A percentile compares a stretch with the other conserved stretches of the same genome.
Evolutionary conservation across 1,284 basidiomycete species (phyloP).

Genomic region (Bjerkandera adusta): DNA sequence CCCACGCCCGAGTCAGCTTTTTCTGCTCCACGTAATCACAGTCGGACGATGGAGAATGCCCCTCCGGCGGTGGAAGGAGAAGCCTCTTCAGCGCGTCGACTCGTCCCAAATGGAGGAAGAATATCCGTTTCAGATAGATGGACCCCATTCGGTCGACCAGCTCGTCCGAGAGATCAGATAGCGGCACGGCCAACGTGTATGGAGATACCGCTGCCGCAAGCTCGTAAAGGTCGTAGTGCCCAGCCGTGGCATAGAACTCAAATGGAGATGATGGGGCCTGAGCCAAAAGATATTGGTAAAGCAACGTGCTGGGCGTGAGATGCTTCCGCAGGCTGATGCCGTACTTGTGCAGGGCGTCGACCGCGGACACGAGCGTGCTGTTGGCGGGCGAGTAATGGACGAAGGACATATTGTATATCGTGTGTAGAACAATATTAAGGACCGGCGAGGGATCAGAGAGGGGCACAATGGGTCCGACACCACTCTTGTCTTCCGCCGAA

Average conservation of each 20-base stretch:
- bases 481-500: constrained; percentile 16
- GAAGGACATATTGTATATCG: constrained; percentile 31
- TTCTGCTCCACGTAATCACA: constrained; percentile 40
- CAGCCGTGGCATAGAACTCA: constrained; percentile 35
- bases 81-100: constrained; percentile 38
- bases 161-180: constrained; percentile 33
- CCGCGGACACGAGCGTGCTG: constrained; percentile 30
- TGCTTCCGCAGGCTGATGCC: constrained; percentile 27
- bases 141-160: constrained; percentile 34
- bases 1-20: constrained; percentile 39
- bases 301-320: constrained; percentile 25
- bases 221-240: constrained; percentile 31
- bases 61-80: constrained; percentile 35
- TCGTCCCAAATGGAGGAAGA: constrained; percentile 41
- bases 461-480: constrained; percentile 30
- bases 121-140: constrained; percentile 36
- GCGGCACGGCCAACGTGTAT: constrained; percentile 33
- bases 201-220: constrained; percentile 36
- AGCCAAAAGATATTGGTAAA: constrained; percentile 32
- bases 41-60: constrained; percentile 32
- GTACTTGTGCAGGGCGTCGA: constrained; percentile 31
- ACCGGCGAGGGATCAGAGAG: constrained; percentile 32
- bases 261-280: constrained; percentile 35
- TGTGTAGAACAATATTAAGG: constrained; percentile 37
- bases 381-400: constrained; percentile 34